These are phyloP conservation scores for Vinca minor DNA, from an alignment of 257 asterid genomes.

Conservation along the genomic window DNA sequence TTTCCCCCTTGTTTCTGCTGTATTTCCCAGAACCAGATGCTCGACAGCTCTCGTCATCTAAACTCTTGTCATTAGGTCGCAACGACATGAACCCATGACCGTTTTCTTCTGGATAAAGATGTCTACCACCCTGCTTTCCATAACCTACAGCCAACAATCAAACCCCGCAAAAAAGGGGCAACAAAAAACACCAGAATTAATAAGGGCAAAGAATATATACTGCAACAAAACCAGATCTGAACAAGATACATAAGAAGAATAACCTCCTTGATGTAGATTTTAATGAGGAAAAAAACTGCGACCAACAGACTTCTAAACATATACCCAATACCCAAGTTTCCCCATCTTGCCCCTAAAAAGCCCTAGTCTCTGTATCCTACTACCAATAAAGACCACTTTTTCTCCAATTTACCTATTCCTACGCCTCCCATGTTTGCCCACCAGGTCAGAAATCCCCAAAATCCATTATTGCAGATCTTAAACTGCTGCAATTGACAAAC, in stretches of 20 bases:
- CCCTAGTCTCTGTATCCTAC: background rate
- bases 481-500: background rate
- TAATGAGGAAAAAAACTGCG: background rate
- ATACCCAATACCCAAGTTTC: background rate
- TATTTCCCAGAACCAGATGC: slow-evolving; percentile 51
- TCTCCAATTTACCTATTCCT: background rate
- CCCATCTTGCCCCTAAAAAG: background rate
- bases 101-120: slow-evolving; percentile 57
- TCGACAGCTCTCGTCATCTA: slow-evolving; percentile 59
- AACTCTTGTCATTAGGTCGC: slow-evolving; percentile 53
- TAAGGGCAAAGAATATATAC: slow-evolving; percentile 19
- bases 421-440: background rate
- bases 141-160: slow-evolving; percentile 72
- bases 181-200: slow-evolving; percentile 19
- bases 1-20: slow-evolving; percentile 53
- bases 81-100: slow-evolving; percentile 61
- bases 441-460: background rate
- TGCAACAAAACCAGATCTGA: slow-evolving; percentile 42
- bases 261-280: background rate
- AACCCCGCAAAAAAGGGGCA: slow-evolving; percentile 25
- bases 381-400: background rate
- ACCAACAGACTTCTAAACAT: too few relatives aligned
- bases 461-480: background rate
- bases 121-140: slow-evolving; percentile 94
- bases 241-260: slow-evolving; percentile 9